Evolutionary conservation across 208 protist genomes (phyloP), one percentile per base, ranked within the genome.

Genomic region (Wallacemonas sp.): DNA sequence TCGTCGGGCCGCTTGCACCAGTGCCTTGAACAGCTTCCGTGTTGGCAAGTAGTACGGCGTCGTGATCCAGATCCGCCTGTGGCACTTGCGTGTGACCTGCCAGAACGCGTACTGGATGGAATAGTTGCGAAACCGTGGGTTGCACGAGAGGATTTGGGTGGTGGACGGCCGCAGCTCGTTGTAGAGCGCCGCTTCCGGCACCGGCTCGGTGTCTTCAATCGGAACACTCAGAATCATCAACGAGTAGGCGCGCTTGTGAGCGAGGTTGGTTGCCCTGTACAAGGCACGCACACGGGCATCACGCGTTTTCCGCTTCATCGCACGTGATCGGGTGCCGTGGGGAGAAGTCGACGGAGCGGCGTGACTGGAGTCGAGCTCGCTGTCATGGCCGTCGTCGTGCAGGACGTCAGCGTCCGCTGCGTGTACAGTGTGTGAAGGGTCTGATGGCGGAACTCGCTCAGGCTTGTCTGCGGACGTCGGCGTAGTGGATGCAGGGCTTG

Each of bases 41-140:
- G 86, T 86, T 19, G 94, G 94, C 28, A 96, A 60, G 53, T 96
- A 97, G 68, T 97, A 97, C 27, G 94, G 94, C 11, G 91, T 97
- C 17, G 88, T 95, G 36, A 97, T 88, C 87, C 91, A 97, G 22
- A 96, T 66, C 1, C 91, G 75, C 9, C 83, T 72, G 60, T 91
- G 86, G 27, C 80, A 90, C 66, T 93, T 82, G 34, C 80, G 77
- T 21, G 84, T 88, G 8, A 96, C 87, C 63, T 90, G 79, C 84
- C 88, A 94, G 44, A 96, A 86, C 17, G 90, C 88, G 61, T 94
- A 93, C 63, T 95, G 88, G 53, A 97, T 91, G 12, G 80, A 85
- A 74, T 86, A 96, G 68, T 95, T 83, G 30, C 78, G 75, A 72
- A 82, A 84, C 47, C 84, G 82, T 15, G 91, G 91, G 77, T 97